Evolutionary conservation across 1,284 basidiomycete species (phyloP), one percentile per base, ranked within the genome.

Genomic region (Agroathelia rolfsii): DNA sequence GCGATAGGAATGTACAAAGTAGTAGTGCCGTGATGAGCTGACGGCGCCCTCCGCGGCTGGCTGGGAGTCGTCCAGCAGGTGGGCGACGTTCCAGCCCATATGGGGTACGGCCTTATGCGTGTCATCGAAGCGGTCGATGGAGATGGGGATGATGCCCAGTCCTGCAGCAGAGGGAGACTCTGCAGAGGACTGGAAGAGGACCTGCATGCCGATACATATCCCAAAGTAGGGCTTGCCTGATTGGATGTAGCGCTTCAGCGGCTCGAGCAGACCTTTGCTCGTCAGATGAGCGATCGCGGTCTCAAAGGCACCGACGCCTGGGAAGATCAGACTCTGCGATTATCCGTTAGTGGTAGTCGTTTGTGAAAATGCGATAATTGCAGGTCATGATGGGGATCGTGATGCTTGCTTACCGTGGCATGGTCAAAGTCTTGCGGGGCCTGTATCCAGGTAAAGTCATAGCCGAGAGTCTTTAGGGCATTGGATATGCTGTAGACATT

Each of bases 181-280:
- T 37, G 74, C 61, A 5, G 93, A 97, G 5, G 80, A 77, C 41
- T 76, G 63, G 60, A 94, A 98, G 37, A 99, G 83, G 36, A 93
- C 76, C 57, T 96, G 92, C 79, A 96, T 83, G 48, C 92, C 95
- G 50, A 99, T 90, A 61, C 95, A 99, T 67, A 99, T 98, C 26
- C 89, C 89, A 58, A 92, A 89, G 62, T 95, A 98, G 1, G 95
- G 95, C 51, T 75, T 78, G 20, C 95, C 95, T 9, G 87, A 89
- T 13, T 63, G 61, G 46, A 98, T 82, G 60, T 97, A 98, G 34
- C 71, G 58, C 39, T 72, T 74, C 33, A 99, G 67, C 21, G 89
- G 90, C 44, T 86, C 74, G 20, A 83, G 67, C 38, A 93, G 75
- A 21, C 85, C 88, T 43, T 80, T 78, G 11, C 67, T 53, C 25